phyloP scores from a whole-genome alignment of 345 rosid genomes.

The Pugionium cornutum region DNA sequence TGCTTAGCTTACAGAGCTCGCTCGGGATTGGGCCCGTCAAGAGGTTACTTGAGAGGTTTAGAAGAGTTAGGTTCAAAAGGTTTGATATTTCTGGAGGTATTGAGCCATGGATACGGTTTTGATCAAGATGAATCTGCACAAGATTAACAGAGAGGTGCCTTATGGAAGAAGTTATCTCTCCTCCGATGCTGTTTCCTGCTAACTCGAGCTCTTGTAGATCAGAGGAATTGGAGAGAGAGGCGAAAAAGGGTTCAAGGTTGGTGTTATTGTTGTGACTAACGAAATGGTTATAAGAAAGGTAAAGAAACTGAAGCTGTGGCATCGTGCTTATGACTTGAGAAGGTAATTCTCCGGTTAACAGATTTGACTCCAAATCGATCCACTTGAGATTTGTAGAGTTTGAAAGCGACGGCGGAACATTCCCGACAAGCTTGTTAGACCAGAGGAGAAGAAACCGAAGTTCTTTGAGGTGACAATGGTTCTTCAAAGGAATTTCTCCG shows the following conservation, averaged over 20 bases:
- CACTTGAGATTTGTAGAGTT: conserved; percentile 73
- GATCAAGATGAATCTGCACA: conserved; percentile 72
- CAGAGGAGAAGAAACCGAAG: conserved; percentile 73
- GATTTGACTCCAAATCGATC: conserved; percentile 81
- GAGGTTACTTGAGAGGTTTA: conserved; percentile 81
- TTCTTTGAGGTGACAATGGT: conserved; percentile 52
- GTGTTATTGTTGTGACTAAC: conserved; percentile 69
- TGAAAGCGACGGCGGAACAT: conserved; percentile 57
- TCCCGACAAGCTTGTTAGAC: conserved; percentile 68
- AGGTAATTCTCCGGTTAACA: conserved; percentile 73
- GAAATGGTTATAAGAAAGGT: conserved; percentile 75
- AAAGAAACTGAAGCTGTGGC: conserved; percentile 72
- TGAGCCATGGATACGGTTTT: conserved; percentile 66
- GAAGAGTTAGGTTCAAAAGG: conserved; percentile 67
- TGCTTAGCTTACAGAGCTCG: conserved; percentile 59
- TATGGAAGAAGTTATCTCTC: conserved; percentile 60
- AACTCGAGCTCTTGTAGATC: conserved; percentile 72
- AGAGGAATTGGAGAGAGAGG: conserved; percentile 59
- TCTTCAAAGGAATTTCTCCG: conserved; percentile 58
- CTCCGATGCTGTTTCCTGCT: conserved; percentile 74
- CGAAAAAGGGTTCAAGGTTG: conserved; percentile 74
- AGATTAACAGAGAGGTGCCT: conserved; percentile 64
- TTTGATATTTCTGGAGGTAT: conserved; percentile 80
- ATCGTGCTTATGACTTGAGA: conserved; percentile 53
- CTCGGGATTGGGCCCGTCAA: conserved; percentile 70